phyloP scores from a whole-genome alignment of 495 filamentous ascomycete genomes.

The Podospora tetraspora region DNA sequence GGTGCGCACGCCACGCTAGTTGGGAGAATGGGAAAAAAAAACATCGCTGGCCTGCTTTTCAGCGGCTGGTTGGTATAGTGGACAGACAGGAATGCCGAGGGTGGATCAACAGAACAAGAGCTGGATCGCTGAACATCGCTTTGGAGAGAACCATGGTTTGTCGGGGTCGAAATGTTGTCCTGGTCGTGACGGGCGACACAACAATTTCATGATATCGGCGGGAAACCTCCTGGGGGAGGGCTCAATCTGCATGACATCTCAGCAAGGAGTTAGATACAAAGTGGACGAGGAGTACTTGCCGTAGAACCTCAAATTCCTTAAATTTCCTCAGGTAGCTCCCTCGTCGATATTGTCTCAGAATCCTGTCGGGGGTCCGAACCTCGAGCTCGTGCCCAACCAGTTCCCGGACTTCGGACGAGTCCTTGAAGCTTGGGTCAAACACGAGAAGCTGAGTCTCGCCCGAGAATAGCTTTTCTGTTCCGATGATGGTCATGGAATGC shows the following conservation, averaged over 20 bases:
- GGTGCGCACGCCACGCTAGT: background rate
- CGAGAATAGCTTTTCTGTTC: conserved; percentile 63
- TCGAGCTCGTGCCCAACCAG: conserved; percentile 45
- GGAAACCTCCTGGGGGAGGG: conserved; percentile 3
- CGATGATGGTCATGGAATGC: conserved; percentile 89
- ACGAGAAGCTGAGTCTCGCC: conserved; percentile 70
- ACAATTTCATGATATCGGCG: background rate
- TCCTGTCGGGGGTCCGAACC: conserved; percentile 45
- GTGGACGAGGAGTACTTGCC: conserved; percentile 45
- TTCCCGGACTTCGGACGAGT: conserved; percentile 56
- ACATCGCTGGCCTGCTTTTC: background rate
- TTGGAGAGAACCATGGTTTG: background rate
- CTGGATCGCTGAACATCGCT: background rate
- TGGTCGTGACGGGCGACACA: background rate
- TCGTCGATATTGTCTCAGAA: conserved; percentile 67
- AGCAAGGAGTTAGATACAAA: background rate
- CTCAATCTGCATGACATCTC: background rate
- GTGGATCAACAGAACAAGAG: background rate
- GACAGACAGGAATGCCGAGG: background rate
- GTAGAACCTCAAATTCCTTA: conserved; percentile 70
- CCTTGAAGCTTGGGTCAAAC: conserved; percentile 83
- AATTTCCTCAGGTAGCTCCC: conserved; percentile 65
- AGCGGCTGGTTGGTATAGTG: background rate
- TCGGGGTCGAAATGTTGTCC: background rate
- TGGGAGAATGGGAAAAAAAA: background rate